Conservation (phyloP, 768 basidiomycete species). For the Termitomyces sp. region DNA sequence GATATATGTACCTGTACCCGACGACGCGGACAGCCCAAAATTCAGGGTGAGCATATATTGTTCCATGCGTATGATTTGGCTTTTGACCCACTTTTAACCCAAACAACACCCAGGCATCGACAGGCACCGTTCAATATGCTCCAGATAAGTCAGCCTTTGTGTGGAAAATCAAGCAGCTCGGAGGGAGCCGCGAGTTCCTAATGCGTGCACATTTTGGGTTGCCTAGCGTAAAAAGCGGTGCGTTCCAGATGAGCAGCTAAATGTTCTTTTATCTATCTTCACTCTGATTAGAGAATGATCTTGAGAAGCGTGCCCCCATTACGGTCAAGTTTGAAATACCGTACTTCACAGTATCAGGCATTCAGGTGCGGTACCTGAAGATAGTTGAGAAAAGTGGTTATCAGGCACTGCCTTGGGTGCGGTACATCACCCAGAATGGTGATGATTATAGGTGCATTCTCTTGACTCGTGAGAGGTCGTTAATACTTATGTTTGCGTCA, state of each 20-base stretch:
- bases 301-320: conserved; percentile 89
- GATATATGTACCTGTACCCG: conserved; percentile 97
- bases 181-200: conserved; percentile 92
- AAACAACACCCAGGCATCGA: conserved; percentile 62
- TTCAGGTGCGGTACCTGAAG: conserved; percentile 96
- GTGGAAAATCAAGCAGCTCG: conserved; percentile 99
- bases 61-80: background rate
- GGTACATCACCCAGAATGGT: conserved; percentile 90
- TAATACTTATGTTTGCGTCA: background rate
- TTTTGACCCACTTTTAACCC: background rate
- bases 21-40: conserved; percentile 96
- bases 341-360: conserved; percentile 96
- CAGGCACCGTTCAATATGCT: conserved; percentile 93
- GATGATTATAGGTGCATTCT: conserved; percentile 79
- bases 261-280: background rate
- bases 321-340: conserved; percentile 98
- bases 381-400: conserved; percentile 99
- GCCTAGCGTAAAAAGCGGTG: conserved; percentile 88
- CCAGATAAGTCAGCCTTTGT: conserved; percentile 98
- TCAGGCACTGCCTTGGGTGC: conserved; percentile 93
- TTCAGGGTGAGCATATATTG: conserved; percentile 64
- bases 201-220: conserved; percentile 99
- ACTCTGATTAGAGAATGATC: conserved; percentile 51
- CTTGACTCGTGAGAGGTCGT: background rate
- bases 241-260: conserved; percentile 22